These are phyloP conservation scores for Saccharomycopsis sp. DNA, from an alignment of 805 yeast genomes.

Conservation along the genomic window DNA sequence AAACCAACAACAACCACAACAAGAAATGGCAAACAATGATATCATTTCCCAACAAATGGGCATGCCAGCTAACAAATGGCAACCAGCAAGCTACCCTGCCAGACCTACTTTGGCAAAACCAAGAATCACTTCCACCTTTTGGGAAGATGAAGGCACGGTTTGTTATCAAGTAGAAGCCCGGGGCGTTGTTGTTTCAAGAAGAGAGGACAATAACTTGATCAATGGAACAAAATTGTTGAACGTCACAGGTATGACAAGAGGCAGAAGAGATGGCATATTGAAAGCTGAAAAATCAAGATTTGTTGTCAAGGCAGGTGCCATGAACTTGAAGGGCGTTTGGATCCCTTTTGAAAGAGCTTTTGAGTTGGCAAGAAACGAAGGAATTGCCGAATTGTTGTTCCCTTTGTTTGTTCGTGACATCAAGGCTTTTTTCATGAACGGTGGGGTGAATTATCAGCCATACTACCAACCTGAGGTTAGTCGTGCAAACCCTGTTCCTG, in stretches of 20 bases:
- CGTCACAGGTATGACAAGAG: slow-evolving; percentile 82
- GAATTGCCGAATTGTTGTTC: slow-evolving; percentile 55
- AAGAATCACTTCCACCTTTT: slow-evolving; percentile 72
- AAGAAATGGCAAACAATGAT: too few relatives aligned
- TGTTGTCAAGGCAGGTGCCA: slow-evolving; percentile 78
- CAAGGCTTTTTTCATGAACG: slow-evolving; percentile 28
- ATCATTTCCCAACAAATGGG: too few relatives aligned
- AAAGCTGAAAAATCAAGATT: slow-evolving; percentile 69
- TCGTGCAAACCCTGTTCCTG: not conserved
- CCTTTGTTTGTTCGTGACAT: slow-evolving; percentile 71
- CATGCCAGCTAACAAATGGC: too few relatives aligned
- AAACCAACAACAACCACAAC: too few relatives aligned
- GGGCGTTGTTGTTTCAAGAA: slow-evolving; percentile 69
- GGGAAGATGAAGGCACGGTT: slow-evolving; percentile 82
- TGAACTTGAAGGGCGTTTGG: slow-evolving; percentile 89
- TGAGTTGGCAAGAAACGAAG: slow-evolving; percentile 74
- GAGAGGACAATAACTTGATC: slow-evolving; percentile 80
- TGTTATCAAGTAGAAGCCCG: slow-evolving; percentile 83
- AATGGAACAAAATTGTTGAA: slow-evolving; percentile 77
- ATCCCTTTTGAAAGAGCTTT: slow-evolving; percentile 78
- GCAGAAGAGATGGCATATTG: slow-evolving; percentile 75
- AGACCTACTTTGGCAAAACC: slow-evolving; percentile 40
- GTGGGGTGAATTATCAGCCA: too few relatives aligned
- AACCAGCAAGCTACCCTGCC: too few relatives aligned
- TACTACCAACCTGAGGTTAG: slow-evolving; percentile 1